Evolutionary conservation across 495 filamentous ascomycete species (phyloP).

Genomic region (Aspergillus nanangensis): DNA sequence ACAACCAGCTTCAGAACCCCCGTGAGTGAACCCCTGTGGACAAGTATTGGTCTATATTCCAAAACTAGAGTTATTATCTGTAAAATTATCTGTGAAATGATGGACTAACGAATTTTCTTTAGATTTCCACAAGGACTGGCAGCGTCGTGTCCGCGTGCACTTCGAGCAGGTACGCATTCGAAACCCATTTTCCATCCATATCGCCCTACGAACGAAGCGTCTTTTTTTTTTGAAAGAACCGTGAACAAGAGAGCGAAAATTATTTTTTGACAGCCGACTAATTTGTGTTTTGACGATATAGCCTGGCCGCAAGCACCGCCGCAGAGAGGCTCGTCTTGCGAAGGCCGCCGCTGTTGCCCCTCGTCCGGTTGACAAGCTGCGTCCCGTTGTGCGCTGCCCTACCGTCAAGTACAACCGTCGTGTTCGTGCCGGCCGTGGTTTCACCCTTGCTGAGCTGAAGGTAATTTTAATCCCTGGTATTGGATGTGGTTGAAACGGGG

Average conservation of each 20-base stretch:
- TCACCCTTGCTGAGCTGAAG: constrained; percentile 96
- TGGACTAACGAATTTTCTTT: constrained; percentile 27
- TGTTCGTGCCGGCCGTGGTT: constrained; percentile 92
- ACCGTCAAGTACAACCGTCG: constrained; percentile 98
- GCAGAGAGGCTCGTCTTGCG: constrained; percentile 80
- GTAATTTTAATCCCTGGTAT: constrained; percentile 45
- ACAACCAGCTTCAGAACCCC: constrained; percentile 97
- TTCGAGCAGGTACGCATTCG: constrained; percentile 88
- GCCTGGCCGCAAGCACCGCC: constrained; percentile 90
- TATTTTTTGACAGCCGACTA: constrained; percentile 19
- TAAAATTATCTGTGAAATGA: constrained; percentile 11
- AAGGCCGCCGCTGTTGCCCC: constrained; percentile 95
- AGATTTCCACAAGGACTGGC: constrained; percentile 99
- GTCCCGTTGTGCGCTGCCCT: constrained; percentile 92
- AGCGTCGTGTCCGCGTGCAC: constrained; percentile 94
- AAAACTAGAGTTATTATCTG: too few relatives aligned
- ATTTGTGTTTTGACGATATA: constrained; percentile 41
- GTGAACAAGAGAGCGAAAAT: not conserved
- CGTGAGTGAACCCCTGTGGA: too few relatives aligned
- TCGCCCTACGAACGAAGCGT: constrained; percentile 12
- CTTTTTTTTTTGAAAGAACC: not conserved
- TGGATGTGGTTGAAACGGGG: not conserved
- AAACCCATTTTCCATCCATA: constrained; percentile 16
- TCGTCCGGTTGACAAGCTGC: constrained; percentile 93
- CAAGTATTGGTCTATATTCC: too few relatives aligned